phyloP scores from a whole-genome alignment of 2,329 filamentous ascomycete genomes.

The Elsinoe batatas region DNA sequence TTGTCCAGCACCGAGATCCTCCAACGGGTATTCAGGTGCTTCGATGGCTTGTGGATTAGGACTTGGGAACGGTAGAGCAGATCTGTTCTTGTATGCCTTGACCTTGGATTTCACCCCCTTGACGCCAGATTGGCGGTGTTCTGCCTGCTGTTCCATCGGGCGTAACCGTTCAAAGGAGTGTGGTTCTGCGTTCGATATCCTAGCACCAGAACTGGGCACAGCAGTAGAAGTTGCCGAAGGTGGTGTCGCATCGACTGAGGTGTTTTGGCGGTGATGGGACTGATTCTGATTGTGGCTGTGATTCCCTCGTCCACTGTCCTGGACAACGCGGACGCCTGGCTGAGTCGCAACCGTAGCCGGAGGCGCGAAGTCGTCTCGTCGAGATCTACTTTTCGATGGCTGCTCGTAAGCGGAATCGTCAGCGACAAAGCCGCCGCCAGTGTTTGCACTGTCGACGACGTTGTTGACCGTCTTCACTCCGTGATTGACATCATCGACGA shows the following conservation, averaged over 20 bases:
- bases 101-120: slow-evolving; percentile 3
- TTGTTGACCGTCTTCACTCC: slow-evolving; percentile 30
- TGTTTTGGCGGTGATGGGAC: background rate
- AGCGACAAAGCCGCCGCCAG: slow-evolving; percentile 13
- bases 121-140: background rate
- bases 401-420: background rate
- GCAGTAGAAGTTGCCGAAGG: background rate
- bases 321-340: background rate
- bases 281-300: too few species aligned
- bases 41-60: slow-evolving; percentile 33
- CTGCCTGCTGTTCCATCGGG: background rate
- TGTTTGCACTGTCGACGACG: slow-evolving; percentile 15
- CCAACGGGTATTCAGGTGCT: slow-evolving; percentile 25
- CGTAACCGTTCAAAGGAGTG: background rate
- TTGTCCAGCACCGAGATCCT: slow-evolving; percentile 12
- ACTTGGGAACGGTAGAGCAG: slow-evolving; percentile 31
- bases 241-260: background rate
- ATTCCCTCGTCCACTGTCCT: background rate
- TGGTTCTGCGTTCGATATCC: background rate
- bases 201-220: background rate
- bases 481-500: slow-evolving; percentile 32
- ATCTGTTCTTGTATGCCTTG: slow-evolving; percentile 21
- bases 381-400: background rate
- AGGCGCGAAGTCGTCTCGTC: background rate
- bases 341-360: background rate